Base-by-base conservation (phyloP, 495 filamentous ascomycete genomes). In the Melanomma pulvis-pyrius region DNA sequence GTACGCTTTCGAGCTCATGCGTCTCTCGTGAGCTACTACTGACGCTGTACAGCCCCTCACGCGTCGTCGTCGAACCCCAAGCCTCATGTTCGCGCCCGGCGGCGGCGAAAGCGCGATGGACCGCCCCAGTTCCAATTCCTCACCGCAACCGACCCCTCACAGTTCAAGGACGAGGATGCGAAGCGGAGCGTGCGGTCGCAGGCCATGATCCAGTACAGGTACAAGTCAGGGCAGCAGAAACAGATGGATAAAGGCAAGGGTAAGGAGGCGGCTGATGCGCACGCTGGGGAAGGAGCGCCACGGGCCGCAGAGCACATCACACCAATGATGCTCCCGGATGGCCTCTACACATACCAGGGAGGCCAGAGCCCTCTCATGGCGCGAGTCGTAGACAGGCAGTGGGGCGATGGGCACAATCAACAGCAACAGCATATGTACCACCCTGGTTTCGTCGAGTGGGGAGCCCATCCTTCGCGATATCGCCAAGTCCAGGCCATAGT, bases 141-240 rank as follows among this genome's bases (percentile, higher is more conserved):
- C 15, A 71, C 59, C 5, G 69, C 69, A 15, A 71, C 69, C 34
- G 63, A 71, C 34, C 69, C 64, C 3, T 62, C 59, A 30, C 63
- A 71, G 48, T 71, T 71, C 55, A 71, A 68, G 44, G 69, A 67
- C 41, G 63, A 63, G 30, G 30, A 13, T 3, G 63, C 56, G 1
- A 71, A 68, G 39, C 39, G 60, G 22, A 64, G 59, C 48, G 64
- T 71, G 51, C 69, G 69, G 12, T 71, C 69, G 44, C 69, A 71
- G 55, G 69, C 64, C 55, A 71, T 71, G 69, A 60, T 67, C 28
- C 63, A 71, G 41, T 68, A 68, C 55, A 52, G 69, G 8, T 71
- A 67, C 58, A 34, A 53, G 44, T 9, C 39, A 12, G 62, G 39
- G 32, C 34, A 71, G 36, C 50, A 67, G 53, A 59, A 61, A 36